These are phyloP conservation scores for Saxophila tyrrhenica DNA, from an alignment of 495 filamentous ascomycete species.

Conservation along the genomic window DNA sequence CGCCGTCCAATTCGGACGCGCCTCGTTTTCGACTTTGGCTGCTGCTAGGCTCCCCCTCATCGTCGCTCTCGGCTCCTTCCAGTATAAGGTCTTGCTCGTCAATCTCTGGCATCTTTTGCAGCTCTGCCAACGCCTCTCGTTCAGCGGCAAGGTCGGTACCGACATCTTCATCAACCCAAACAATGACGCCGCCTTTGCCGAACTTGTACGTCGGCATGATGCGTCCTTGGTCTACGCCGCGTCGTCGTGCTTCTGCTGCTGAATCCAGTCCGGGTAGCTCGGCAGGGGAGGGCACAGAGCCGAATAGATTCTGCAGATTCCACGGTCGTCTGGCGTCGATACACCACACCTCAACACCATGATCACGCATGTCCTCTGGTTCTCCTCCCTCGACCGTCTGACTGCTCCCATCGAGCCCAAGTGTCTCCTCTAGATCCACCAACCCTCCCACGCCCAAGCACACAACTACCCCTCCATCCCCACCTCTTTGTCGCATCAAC, in stretches of 20 bases:
- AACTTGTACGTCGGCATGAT: slow-evolving; percentile 60
- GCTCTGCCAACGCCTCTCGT: slow-evolving; percentile 65
- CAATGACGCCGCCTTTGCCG: slow-evolving; percentile 73
- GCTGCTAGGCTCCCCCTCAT: slow-evolving; percentile 33
- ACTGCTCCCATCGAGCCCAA: slow-evolving; percentile 51
- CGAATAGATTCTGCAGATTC: slow-evolving; percentile 91
- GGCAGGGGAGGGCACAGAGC: slow-evolving; percentile 36
- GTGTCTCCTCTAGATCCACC: slow-evolving; percentile 65
- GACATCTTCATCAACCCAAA: slow-evolving; percentile 94
- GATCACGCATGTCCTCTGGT: slow-evolving; percentile 1
- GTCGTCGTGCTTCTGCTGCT: slow-evolving; percentile 35
- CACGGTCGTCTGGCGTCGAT: slow-evolving; percentile 85
- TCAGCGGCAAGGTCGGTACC: slow-evolving; percentile 70
- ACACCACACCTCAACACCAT: slow-evolving; percentile 77
- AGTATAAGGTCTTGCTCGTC: slow-evolving; percentile 54
- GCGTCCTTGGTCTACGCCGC: slow-evolving; percentile 50
- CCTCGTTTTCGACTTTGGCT: slow-evolving; percentile 58
- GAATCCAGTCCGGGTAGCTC: slow-evolving; percentile 32
- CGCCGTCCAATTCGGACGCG: slow-evolving; percentile 61
- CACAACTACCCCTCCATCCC: slow-evolving; percentile 73
- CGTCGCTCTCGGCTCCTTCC: slow-evolving; percentile 28
- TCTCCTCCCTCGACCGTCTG: slow-evolving; percentile 48
- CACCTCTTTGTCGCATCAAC: slow-evolving; percentile 71
- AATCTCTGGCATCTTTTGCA: slow-evolving; percentile 82
- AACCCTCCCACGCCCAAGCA: slow-evolving; percentile 88